Base-by-base conservation (phyloP, 2,329 filamentous ascomycete species). In the Calonectria ilicicola region DNA sequence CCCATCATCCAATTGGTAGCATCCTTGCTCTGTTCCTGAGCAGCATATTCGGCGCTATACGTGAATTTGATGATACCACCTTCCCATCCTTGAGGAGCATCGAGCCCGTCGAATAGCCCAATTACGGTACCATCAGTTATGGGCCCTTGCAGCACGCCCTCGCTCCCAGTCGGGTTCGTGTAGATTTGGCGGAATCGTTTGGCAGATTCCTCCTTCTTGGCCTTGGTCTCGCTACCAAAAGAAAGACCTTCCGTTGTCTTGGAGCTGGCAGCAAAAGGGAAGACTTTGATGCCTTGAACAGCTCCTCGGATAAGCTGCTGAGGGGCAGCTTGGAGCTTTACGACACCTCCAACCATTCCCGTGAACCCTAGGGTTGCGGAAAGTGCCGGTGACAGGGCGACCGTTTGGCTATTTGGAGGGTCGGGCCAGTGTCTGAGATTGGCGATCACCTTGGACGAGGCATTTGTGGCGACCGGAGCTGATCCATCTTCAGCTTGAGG, bases 121-220 rank as follows among this genome's bases (percentile, higher is more conserved):
- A 99, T 84, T 17, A 98, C 84, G 85, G 96, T 93, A 2, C 96
- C 96, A 82, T 99, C 95, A 0, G 96, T 98, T 64, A 99, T 82
- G 6, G 97, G 95, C 0, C 97, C 97, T 68, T 94, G 91, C 1
- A 98, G 86, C 21, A 98, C 83, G 1, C 93, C 91, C 26, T 90
- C 89, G 0, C 85, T 81, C 12, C 82, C 86, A 44, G 87, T 89
- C 35, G 86, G 81, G 35, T 87, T 88, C 23, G 91, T 90, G 77
- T 97, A 97, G 3, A 95, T 89, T 14, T 92, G 89, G 74, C 91
- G 91, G 73, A 98, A 92, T 51, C 91, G 91, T 79, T 93, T 93
- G 17, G 91, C 87, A 3, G 92, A 91, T 76, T 95, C 95, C 80
- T 98, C 95, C 65, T 93, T 92, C 77, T 97, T 94, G 7, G 93